These are phyloP conservation scores for Rubus parviflorus DNA, from an alignment of 306 rosid species.

Conservation along the genomic window DNA sequence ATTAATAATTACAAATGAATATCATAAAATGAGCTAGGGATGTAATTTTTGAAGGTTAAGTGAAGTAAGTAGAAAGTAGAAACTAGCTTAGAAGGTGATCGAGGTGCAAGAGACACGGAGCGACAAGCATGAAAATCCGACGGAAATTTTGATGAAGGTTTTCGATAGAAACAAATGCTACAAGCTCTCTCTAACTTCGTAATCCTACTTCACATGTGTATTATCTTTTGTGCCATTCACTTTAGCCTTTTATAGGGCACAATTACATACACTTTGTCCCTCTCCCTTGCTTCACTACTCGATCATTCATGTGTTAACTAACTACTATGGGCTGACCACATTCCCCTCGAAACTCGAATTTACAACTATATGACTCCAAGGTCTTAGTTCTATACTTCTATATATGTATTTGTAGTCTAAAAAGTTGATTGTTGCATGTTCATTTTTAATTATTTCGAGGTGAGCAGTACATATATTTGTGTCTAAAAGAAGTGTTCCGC, in stretches of 20 bases:
- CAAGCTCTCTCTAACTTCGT: conserved; percentile 9
- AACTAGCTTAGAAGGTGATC: neutral
- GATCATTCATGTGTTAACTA: neutral
- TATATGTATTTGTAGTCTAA: neutral
- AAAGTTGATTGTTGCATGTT: conserved; percentile 9
- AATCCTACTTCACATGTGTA: conserved; percentile 1
- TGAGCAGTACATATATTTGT: neutral
- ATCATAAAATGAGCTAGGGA: neutral
- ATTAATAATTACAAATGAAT: too few species aligned
- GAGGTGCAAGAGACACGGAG: conserved; percentile 44
- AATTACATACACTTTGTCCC: conserved; percentile 2
- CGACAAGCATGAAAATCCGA: conserved; percentile 31
- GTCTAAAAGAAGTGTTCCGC: neutral
- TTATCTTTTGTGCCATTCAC: conserved; percentile 6
- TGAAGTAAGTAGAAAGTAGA: neutral
- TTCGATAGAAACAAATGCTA: conserved; percentile 26
- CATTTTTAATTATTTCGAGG: neutral
- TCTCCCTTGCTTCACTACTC: neutral
- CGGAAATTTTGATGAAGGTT: conserved; percentile 19
- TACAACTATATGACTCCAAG: neutral
- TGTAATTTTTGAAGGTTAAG: neutral
- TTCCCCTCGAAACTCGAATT: conserved; percentile 10
- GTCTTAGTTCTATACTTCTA: neutral
- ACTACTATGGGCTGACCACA: neutral
- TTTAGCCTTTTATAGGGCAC: conserved; percentile 16